Conservation (phyloP, 176 grass and related monocot species). For the Aegilops umbellulata region DNA sequence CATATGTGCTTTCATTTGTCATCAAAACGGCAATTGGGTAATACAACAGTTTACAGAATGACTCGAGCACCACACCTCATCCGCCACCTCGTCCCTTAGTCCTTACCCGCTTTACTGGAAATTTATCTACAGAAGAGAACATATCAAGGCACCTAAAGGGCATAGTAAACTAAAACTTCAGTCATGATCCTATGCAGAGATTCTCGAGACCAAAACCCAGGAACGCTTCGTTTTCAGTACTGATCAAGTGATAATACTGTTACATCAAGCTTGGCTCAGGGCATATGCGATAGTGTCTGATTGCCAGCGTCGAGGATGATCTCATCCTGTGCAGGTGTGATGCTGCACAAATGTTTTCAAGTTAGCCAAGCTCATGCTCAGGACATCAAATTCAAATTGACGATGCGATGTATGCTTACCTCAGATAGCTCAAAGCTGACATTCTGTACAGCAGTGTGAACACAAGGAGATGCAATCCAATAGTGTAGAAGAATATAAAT, state of each 20-base stretch:
- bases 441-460: conserved; percentile 98
- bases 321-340: conserved; percentile 56
- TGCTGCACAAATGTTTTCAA: conserved; percentile 46
- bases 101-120: not conserved
- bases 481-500: conserved; percentile 98
- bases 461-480: conserved; percentile 98
- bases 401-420: conserved; percentile 40
- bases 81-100: not conserved
- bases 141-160: conserved; percentile 25
- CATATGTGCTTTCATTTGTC: conserved; percentile 43
- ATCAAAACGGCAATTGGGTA: conserved; percentile 5
- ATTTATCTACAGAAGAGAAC: conserved; percentile 48
- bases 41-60: conserved; percentile 33
- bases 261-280: conserved; percentile 34
- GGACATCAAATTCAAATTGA: conserved; percentile 14
- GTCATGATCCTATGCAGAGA: conserved; percentile 32
- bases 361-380: conserved; percentile 10
- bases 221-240: not conserved
- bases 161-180: conserved; percentile 20
- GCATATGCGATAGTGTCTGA: conserved; percentile 46
- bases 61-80: not conserved
- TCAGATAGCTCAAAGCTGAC: conserved; percentile 91
- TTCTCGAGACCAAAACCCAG: conserved; percentile 26
- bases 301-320: conserved; percentile 81
- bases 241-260: conserved; percentile 19